Evolutionary conservation across 176 grass and related monocot species (phyloP).

Genomic region (Oryza meridionalis): DNA sequence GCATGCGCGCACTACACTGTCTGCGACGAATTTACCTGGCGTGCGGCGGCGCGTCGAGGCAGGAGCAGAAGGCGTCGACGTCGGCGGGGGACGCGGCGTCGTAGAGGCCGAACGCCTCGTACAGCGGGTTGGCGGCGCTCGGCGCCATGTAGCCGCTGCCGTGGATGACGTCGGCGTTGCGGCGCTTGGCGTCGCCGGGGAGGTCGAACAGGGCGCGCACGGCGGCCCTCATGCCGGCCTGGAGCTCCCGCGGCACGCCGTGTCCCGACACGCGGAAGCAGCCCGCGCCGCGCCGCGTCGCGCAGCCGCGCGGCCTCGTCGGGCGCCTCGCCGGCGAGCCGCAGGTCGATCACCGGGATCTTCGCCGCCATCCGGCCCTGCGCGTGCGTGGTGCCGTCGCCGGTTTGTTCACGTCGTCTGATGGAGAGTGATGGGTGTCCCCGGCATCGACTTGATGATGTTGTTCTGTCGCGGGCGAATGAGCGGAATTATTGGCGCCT

Average conservation of each 20-base stretch:
- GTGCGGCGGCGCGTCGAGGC: slow-evolving; percentile 33
- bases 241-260: slow-evolving; percentile 39
- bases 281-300: slow-evolving; percentile 21
- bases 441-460: background rate
- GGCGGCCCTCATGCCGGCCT: slow-evolving; percentile 67
- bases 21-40: slow-evolving; percentile 1
- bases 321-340: background rate
- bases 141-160: slow-evolving; percentile 72
- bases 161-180: slow-evolving; percentile 57
- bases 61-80: slow-evolving; percentile 51
- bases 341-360: slow-evolving; percentile 29
- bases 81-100: slow-evolving; percentile 33
- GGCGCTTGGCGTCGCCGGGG: slow-evolving; percentile 63
- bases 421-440: too few species aligned
- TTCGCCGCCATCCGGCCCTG: slow-evolving; percentile 14
- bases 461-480: background rate
- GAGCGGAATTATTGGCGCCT: background rate
- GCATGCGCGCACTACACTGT: background rate
- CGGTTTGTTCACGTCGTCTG: background rate
- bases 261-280: slow-evolving; percentile 58
- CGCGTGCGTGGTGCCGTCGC: too few species aligned
- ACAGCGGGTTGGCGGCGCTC: slow-evolving; percentile 58
- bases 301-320: background rate
- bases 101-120: slow-evolving; percentile 61
- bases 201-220: slow-evolving; percentile 68